Base-by-base conservation (phyloP, 192 early-diverging fungal genomes). In the Chytriomyces sp. region DNA sequence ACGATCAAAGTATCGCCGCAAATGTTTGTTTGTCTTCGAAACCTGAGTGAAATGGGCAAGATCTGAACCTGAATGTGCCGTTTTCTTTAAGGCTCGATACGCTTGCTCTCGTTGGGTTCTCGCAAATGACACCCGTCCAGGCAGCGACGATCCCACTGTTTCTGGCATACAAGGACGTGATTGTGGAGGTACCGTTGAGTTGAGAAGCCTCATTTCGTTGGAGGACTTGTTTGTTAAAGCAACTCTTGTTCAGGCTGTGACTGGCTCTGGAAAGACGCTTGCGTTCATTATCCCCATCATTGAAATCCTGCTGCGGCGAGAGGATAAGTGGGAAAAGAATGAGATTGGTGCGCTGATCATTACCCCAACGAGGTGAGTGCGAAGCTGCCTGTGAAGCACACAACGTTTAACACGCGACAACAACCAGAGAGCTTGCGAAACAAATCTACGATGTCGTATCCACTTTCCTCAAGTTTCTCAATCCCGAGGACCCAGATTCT, bases 251-350 rank as follows among this genome's bases (percentile, higher is more conserved):
- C 76, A 91, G 86, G 97, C 96, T 7, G 94, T 94, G 8, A 98
- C 97, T 2, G 97, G 97, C 11, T 98, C 97, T 0, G 97, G 97
- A 61, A 98, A 98, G 77, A 98, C 97, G 3, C 86, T 97, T 7
- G 83, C 95, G 6, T 98, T 97, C 83, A 85, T 96, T 3, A 90
- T 97, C 24, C 97, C 97, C 11, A 88, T 96, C 24, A 87, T 99
- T 20, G 95, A 97, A 78, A 94, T 96, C 79, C 86, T 97, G 8
- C 70, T 89, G 18, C 80, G 82, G 49, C 84, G 91, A 13, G 82
- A 91, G 43, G 84, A 88, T 20, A 70, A 82, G 45, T 84, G 95
- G n/a, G 76, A 80, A 4, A 90, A 89, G 8, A 82, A 89, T 69
- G 90, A 98, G 47, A 88, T 99, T 24, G 96, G 94, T 6, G 95